Evolutionary conservation across 805 yeast genomes (phyloP).

Genomic region (Debaryomyces maramus): DNA sequence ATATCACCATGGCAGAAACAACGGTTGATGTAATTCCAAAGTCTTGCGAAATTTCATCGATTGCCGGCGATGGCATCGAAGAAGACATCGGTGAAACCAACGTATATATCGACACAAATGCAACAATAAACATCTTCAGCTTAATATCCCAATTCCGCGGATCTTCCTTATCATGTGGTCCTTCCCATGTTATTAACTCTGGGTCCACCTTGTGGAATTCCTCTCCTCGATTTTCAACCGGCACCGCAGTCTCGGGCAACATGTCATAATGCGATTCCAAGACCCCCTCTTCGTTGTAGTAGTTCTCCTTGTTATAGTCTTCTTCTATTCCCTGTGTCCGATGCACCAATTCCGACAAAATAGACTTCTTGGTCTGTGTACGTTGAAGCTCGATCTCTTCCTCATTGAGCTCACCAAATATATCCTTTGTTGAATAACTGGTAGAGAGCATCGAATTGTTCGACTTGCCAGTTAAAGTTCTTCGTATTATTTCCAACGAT

Average conservation of each 20-base stretch:
- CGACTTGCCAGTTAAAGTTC: conserved; percentile 13
- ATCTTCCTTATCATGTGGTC: conserved; percentile 29
- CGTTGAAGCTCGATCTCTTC: conserved; percentile 32
- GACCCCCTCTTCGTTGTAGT: not conserved
- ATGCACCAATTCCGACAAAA: conserved; percentile 25
- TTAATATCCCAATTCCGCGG: conserved; percentile 35
- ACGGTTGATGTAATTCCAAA: conserved; percentile 26
- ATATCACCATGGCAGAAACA: conserved; percentile 31
- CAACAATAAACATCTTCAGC: conserved; percentile 22
- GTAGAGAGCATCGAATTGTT: conserved; percentile 2
- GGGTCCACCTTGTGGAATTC: conserved; percentile 36
- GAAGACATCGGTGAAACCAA: conserved; percentile 43
- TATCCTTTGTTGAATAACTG: conserved; percentile 25
- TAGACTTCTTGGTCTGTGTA: conserved; percentile 30
- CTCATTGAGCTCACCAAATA: conserved; percentile 31
- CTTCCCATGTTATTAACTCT: conserved; percentile 38
- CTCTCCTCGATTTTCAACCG: conserved; percentile 29
- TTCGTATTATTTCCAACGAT: conserved; percentile 19
- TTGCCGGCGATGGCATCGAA: conserved; percentile 40
- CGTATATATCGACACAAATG: conserved; percentile 35
- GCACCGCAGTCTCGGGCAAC: conserved; percentile 15
- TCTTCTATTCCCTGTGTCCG: conserved; percentile 17
- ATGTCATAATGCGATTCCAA: conserved; percentile 9
- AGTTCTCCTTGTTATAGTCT: conserved; percentile 4
- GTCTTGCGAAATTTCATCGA: conserved; percentile 26